Base-by-base conservation (phyloP, 2,329 filamentous ascomycete genomes). In the Colletotrichum tropicale region DNA sequence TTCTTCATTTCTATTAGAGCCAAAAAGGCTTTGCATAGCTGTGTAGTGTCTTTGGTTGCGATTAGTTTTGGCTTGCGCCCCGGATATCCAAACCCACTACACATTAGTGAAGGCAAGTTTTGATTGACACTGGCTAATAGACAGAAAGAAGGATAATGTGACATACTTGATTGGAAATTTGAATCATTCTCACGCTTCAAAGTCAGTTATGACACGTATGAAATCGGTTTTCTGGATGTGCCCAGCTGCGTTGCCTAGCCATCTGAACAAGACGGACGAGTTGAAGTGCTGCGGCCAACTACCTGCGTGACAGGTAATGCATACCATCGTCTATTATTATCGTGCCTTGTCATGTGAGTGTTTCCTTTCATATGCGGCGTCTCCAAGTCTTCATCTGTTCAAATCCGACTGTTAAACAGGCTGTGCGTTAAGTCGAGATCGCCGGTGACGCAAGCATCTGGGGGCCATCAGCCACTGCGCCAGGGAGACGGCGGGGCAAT, bases 351-450 rank as follows among this genome's bases (percentile, higher is more conserved):
- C 0, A n/a, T 12, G 18, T 12, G 9, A 7, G 38, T 12, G 9
- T n/a, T 48, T 6, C 1, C 0, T n/a, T 48, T n/a, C 1, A 10
- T 0, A 21, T 3, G 38, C 2, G 18, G 6, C 18, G 9, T 12
- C 38, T 7, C 9, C 5, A n/a, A n/a, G 18, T 2, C 9, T 21
- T 48, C 38, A 12, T 48, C 9, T 48, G 18, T 48, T 21, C 38
- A n/a, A n/a, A n/a, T 12, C 1, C 3, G 18, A 48, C 18, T 21
- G 18, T 4, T 12, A 2, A 48, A n/a, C 38, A n/a, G 38, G 38
- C 38, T 48, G 38, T n/a, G 18, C 18, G 38, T 48, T 0, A 7
- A 48, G 38, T n/a, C 18, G 38, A 48, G 9, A 48, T 4, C 38
- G 38, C 38, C 9, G 2, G 38, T 48, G 38, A 48, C 38, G 38